phyloP scores from a whole-genome alignment of 495 filamentous ascomycete species.

The Astrothelium subdiscretum region DNA sequence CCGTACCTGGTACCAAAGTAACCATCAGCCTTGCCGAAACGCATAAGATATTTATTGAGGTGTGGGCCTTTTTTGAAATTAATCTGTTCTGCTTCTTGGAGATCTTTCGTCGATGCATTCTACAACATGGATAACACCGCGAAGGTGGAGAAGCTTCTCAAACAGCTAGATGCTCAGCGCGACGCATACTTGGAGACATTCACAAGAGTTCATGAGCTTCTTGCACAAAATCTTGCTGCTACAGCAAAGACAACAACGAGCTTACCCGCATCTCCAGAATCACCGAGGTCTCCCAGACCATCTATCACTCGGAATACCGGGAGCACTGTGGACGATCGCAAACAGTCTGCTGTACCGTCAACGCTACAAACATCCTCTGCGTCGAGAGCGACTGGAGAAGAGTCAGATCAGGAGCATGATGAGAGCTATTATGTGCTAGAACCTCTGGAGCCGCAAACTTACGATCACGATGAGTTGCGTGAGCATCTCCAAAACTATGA shows the following conservation, averaged over 20 bases:
- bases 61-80: neutral
- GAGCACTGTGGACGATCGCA: neutral
- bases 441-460: constrained; percentile 13
- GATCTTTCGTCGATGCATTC: neutral
- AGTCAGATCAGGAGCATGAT: constrained; percentile 20
- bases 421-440: constrained; percentile 17
- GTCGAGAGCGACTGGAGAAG: constrained; percentile 6
- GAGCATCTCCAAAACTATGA: constrained; percentile 24
- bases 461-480: constrained; percentile 19
- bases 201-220: constrained; percentile 8
- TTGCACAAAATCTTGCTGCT: constrained; percentile 6
- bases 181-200: constrained; percentile 13
- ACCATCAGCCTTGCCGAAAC: neutral
- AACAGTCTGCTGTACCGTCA: neutral
- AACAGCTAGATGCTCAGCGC: constrained; percentile 11
- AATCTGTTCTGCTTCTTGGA: neutral
- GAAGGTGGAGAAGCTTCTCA: constrained; percentile 3
- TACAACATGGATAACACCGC: neutral
- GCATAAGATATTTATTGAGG: neutral
- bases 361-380: constrained; percentile 10
- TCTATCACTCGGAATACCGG: neutral
- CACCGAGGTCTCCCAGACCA: neutral
- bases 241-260: neutral
- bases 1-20: neutral
- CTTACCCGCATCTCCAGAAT: neutral